Evolutionary conservation across 2,329 filamentous ascomycete genomes (phyloP).

Genomic region (Aspergillus pseudonomiae): DNA sequence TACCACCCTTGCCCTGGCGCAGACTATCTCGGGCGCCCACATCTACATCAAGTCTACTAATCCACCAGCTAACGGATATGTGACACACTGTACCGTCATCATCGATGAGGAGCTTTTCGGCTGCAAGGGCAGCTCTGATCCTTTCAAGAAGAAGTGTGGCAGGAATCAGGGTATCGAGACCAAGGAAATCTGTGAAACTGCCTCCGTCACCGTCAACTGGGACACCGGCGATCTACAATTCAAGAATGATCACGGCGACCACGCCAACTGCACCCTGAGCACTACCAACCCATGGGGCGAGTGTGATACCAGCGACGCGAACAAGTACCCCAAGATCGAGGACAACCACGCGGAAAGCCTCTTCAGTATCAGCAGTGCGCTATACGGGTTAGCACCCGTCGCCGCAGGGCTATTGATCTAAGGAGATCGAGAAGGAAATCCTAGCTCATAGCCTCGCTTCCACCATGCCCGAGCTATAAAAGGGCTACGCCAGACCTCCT

Average conservation of each 20-base stretch:
- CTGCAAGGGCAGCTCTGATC: constrained; percentile 20
- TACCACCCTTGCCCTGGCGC: constrained; percentile 14
- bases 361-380: constrained; percentile 2
- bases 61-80: constrained; percentile 17
- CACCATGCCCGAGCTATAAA: background rate
- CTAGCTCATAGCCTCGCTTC: background rate
- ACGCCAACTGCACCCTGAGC: constrained; percentile 20
- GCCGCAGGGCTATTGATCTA: constrained; percentile 14
- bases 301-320: constrained; percentile 17
- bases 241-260: constrained; percentile 6
- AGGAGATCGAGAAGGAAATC: background rate
- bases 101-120: constrained; percentile 19
- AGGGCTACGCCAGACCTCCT: background rate
- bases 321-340: constrained; percentile 11
- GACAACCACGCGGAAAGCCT: constrained; percentile 6
- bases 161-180: constrained; percentile 28
- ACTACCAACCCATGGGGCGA: constrained; percentile 10
- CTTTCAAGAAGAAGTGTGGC: constrained; percentile 22
- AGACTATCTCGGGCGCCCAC: constrained; percentile 16
- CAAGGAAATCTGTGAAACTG: constrained; percentile 13
- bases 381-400: constrained; percentile 12
- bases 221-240: constrained; percentile 14
- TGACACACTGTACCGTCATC: constrained; percentile 20
- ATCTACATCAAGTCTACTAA: constrained; percentile 19
- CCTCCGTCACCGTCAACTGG: constrained; percentile 16